Evolutionary conservation across 768 basidiomycete genomes (phyloP).

Genomic region (Lentinula boryana): DNA sequence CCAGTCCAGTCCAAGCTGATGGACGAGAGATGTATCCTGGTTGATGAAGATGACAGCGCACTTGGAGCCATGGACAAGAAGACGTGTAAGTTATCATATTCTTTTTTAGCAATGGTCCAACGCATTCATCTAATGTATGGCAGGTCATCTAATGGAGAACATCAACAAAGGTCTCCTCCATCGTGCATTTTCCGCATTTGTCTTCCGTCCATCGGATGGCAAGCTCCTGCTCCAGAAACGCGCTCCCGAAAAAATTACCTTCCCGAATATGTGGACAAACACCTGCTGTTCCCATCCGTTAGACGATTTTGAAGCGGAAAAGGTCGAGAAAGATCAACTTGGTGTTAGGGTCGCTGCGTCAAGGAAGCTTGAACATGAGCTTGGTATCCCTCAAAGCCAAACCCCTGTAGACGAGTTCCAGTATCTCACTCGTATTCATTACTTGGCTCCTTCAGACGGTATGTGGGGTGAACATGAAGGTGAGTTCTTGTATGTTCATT

Average conservation of each 20-base stretch:
- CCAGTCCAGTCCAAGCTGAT: constrained; percentile 90
- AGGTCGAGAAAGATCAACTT: constrained; percentile 65
- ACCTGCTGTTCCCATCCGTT: constrained; percentile 98
- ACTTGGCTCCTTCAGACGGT: constrained; percentile 88
- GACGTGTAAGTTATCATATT: constrained; percentile 61
- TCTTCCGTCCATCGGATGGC: constrained; percentile 92
- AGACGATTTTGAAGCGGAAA: constrained; percentile 85
- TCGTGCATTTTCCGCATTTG: constrained; percentile 95
- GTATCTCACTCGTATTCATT: constrained; percentile 95
- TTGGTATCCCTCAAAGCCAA: constrained; percentile 80
- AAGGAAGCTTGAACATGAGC: constrained; percentile 92
- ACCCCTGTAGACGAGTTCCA: constrained; percentile 83
- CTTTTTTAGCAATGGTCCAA: background rate
- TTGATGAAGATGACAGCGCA: constrained; percentile 79
- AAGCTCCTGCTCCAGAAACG: constrained; percentile 91
- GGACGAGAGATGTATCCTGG: constrained; percentile 93
- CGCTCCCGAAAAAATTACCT: constrained; percentile 98
- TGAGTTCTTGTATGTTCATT: constrained; percentile 23
- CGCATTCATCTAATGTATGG: background rate
- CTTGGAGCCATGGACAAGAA: constrained; percentile 93
- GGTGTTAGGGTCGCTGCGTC: constrained; percentile 90
- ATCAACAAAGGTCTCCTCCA: constrained; percentile 92
- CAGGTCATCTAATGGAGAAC: constrained; percentile 97
- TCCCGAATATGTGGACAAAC: constrained; percentile 99
- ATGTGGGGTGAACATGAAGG: constrained; percentile 99